Percentiles rank a stretch among this genome's conserved stretches.
These are phyloP conservation scores for Fusarium ambrosium DNA, from an alignment of 2,329 filamentous ascomycete species.

Conservation along the genomic window DNA sequence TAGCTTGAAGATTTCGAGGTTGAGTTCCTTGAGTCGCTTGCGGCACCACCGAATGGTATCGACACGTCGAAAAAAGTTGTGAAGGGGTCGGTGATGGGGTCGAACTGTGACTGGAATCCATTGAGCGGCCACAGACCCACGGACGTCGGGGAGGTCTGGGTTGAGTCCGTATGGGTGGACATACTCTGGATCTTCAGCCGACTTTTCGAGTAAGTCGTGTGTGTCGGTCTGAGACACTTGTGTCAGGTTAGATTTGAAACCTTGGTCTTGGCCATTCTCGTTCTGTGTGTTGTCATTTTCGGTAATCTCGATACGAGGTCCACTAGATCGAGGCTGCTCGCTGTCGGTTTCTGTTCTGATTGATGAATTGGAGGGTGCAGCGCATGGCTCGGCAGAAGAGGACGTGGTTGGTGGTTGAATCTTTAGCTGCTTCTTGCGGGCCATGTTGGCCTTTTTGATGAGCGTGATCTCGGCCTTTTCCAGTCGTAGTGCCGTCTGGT, in stretches of 20 bases:
- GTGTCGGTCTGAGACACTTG: slow-evolving; percentile 24
- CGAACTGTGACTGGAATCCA: slow-evolving; percentile 82
- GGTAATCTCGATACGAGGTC: slow-evolving; percentile 16
- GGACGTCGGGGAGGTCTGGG: slow-evolving; percentile 55
- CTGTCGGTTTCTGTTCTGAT: slow-evolving; percentile 25
- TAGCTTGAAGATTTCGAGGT: slow-evolving; percentile 70
- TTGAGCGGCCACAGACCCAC: slow-evolving; percentile 73
- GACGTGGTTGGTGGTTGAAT: slow-evolving; percentile 7
- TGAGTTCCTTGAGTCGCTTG: slow-evolving; percentile 58
- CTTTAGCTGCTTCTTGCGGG: slow-evolving; percentile 69
- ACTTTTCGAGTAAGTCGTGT: slow-evolving; percentile 35
- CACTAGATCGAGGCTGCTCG: slow-evolving; percentile 12
- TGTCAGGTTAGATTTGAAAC: slow-evolving; percentile 26
- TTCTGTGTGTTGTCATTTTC: slow-evolving; percentile 4
- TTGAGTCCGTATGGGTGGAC: slow-evolving; percentile 55
- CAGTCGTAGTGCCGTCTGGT: slow-evolving; percentile 83
- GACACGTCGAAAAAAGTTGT: slow-evolving; percentile 85
- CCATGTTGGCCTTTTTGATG: slow-evolving; percentile 82
- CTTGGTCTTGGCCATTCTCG: slow-evolving; percentile 10
- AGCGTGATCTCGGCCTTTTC: slow-evolving; percentile 90
- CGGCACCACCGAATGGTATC: slow-evolving; percentile 95
- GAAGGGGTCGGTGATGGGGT: slow-evolving; percentile 78
- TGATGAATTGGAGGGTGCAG: slow-evolving; percentile 29
- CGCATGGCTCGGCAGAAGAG: slow-evolving; percentile 24
- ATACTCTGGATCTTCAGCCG: slow-evolving; percentile 51